These are phyloP conservation scores for Rhizopogon vinicolor DNA, from an alignment of 768 basidiomycete species.

Conservation along the genomic window DNA sequence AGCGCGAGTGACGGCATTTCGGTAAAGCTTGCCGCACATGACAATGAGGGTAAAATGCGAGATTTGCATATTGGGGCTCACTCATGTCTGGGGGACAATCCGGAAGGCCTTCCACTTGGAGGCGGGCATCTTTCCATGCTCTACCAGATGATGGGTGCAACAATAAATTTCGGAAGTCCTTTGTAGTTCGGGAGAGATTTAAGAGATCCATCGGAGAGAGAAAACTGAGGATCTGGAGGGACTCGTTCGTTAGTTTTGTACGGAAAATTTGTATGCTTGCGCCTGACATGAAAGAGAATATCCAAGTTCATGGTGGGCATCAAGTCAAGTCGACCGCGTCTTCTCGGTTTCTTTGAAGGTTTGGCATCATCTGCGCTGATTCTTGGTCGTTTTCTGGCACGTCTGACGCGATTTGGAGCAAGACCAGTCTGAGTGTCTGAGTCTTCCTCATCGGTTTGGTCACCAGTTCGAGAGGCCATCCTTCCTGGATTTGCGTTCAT, in stretches of 20 bases:
- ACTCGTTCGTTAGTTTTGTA: neutral
- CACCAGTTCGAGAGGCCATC: neutral
- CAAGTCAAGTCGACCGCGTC: conserved; percentile 1
- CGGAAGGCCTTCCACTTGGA: conserved; percentile 32
- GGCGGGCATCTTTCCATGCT: conserved; percentile 37
- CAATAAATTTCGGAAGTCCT: conserved; percentile 30
- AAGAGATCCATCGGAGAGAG: conserved; percentile 37
- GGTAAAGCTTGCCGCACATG: neutral
- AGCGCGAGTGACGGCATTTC: neutral
- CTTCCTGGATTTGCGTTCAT: neutral
- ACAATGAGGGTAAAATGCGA: conserved; percentile 29
- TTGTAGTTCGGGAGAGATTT: conserved; percentile 32
- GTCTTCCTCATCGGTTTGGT: neutral
- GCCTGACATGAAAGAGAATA: conserved; percentile 3
- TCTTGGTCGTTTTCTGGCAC: neutral
- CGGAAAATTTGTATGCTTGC: neutral
- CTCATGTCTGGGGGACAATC: conserved; percentile 38
- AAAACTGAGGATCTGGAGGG: conserved; percentile 30
- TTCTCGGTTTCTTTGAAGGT: neutral
- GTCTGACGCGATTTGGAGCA: neutral
- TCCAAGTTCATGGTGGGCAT: conserved; percentile 28
- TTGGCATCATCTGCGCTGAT: neutral
- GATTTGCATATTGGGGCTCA: conserved; percentile 40
- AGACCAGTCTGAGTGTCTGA: neutral
- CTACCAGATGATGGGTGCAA: conserved; percentile 14